Percentiles rank a stretch among this genome's conserved stretches.
phyloP scores from a whole-genome alignment of 2,329 filamentous ascomycete species.

The Sclerotinia borealis region DNA sequence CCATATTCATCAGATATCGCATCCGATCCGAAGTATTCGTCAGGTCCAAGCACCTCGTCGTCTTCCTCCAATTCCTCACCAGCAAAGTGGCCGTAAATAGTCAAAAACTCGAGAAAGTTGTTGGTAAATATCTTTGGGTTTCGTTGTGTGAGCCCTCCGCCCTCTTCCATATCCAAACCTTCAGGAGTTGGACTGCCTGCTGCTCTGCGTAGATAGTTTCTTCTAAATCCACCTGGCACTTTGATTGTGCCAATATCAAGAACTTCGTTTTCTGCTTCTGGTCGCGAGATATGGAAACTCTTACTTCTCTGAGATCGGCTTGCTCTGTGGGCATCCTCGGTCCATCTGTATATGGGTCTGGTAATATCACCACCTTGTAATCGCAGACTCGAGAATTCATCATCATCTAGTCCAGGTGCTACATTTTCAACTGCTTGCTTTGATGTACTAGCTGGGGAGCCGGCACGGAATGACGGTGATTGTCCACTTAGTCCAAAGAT shows the following conservation, averaged over 20 bases:
- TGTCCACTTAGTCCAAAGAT: constrained; percentile 28
- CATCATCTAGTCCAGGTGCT: constrained; percentile 46
- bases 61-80: constrained; percentile 96
- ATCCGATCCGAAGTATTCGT: constrained; percentile 86
- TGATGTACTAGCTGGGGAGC: constrained; percentile 30
- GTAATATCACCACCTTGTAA: constrained; percentile 94
- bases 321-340: constrained; percentile 69
- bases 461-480: constrained; percentile 34
- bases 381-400: constrained; percentile 89
- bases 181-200: constrained; percentile 55
- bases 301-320: constrained; percentile 69
- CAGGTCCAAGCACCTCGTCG: constrained; percentile 77
- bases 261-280: constrained; percentile 71
- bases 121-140: constrained; percentile 69
- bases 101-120: constrained; percentile 93
- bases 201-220: constrained; percentile 77
- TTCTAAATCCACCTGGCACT: constrained; percentile 85
- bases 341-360: constrained; percentile 92
- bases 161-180: constrained; percentile 32
- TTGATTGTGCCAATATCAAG: constrained; percentile 87
- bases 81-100: constrained; percentile 93
- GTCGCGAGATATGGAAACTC: constrained; percentile 75
- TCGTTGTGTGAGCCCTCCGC: constrained; percentile 32
- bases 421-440: constrained; percentile 31
- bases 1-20: constrained; percentile 54